Evolutionary conservation across 805 yeast species (phyloP).

Genomic region (Wickerhamomyces sydowiorum): DNA sequence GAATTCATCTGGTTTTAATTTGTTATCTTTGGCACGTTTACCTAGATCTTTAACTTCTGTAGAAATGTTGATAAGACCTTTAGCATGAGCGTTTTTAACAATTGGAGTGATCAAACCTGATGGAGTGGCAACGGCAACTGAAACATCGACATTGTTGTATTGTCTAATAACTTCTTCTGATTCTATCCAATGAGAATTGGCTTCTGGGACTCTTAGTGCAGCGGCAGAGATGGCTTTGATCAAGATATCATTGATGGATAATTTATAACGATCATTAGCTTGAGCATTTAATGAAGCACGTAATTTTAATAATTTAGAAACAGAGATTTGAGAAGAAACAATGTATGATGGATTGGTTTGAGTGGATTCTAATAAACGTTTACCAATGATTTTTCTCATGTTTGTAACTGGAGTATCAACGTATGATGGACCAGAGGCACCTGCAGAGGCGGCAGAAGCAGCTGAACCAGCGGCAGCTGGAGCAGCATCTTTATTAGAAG

Average conservation of each 20-base stretch:
- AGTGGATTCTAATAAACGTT: constrained; percentile 82
- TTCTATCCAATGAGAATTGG: constrained; percentile 91
- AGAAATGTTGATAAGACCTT: constrained; percentile 83
- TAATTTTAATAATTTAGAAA: constrained; percentile 83
- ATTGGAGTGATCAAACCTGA: constrained; percentile 96
- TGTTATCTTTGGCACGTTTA: constrained; percentile 91
- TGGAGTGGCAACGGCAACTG: constrained; percentile 98
- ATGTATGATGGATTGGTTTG: constrained; percentile 87
- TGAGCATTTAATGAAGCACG: constrained; percentile 84
- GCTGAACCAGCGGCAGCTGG: constrained; percentile 36
- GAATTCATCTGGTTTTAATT: constrained; percentile 92
- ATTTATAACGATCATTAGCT: constrained; percentile 80
- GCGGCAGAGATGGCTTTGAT: constrained; percentile 95
- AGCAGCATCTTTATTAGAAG: constrained; percentile 31
- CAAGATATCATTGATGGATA: constrained; percentile 90
- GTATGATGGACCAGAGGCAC: constrained; percentile 53
- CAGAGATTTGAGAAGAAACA: constrained; percentile 82
- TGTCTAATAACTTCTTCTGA: constrained; percentile 87
- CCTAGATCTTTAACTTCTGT: constrained; percentile 85
- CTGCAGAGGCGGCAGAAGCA: constrained; percentile 37
- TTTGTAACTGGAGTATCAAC: constrained; percentile 81
- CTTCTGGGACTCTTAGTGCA: constrained; percentile 84
- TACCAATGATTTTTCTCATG: constrained; percentile 93
- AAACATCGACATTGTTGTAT: constrained; percentile 87
- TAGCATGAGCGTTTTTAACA: constrained; percentile 78